Evolutionary conservation across 805 yeast species (phyloP).

Genomic region (Ogataea pignaliae): DNA sequence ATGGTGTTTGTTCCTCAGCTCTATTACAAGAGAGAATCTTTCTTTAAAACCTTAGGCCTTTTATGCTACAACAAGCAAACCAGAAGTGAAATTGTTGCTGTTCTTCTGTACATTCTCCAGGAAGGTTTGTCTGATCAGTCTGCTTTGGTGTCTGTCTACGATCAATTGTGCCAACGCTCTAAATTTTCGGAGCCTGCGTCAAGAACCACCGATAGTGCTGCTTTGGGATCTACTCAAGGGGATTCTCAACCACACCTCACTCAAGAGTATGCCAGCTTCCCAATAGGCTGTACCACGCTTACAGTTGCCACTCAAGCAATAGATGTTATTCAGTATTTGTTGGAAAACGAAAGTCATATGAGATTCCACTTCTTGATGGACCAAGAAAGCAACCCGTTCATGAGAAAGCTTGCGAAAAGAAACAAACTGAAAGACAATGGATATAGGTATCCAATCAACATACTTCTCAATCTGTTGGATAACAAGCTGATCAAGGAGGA

Average conservation of each 20-base stretch:
- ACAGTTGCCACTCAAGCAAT: conserved; percentile 73
- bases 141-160: conserved; percentile 58
- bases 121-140: conserved; percentile 67
- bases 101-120: conserved; percentile 62
- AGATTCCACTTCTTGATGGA: conserved; percentile 75
- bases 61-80: conserved; percentile 76
- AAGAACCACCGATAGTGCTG: conserved; percentile 3
- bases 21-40: conserved; percentile 53
- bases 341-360: conserved; percentile 63
- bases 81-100: conserved; percentile 66
- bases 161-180: conserved; percentile 51
- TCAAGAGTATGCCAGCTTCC: conserved; percentile 33
- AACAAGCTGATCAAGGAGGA: conserved; percentile 65
- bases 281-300: conserved; percentile 61
- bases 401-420: conserved; percentile 34
- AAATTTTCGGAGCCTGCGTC: background rate
- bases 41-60: conserved; percentile 61
- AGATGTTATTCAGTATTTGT: conserved; percentile 66
- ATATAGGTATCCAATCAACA: conserved; percentile 68
- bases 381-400: conserved; percentile 52
- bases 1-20: conserved; percentile 71
- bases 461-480: conserved; percentile 58
- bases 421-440: conserved; percentile 36
- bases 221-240: background rate
- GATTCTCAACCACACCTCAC: background rate